A percentile compares a stretch with the other conserved stretches of the same genome.
Evolutionary conservation across 2,329 filamentous ascomycete species (phyloP).

Genomic region (Dryadomyces sulphureus): DNA sequence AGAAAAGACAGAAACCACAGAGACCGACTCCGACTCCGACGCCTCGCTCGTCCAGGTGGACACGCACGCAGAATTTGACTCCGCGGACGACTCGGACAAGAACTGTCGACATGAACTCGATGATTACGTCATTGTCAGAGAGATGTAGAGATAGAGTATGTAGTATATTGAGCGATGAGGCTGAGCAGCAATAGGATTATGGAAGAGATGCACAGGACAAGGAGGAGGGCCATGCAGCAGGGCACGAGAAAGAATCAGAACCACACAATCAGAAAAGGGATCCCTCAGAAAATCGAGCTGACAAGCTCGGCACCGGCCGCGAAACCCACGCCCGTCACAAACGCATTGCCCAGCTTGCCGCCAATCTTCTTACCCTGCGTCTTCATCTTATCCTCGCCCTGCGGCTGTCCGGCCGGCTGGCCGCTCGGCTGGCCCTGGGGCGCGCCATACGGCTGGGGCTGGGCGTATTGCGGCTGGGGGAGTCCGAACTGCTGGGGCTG

Average conservation of each 20-base stretch:
- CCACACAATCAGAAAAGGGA: too few species aligned
- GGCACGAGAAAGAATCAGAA: too few species aligned
- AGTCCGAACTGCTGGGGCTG: neutral
- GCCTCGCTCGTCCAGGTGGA: too few species aligned
- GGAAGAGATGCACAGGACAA: too few species aligned
- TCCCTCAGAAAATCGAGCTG: slow-evolving; percentile 72
- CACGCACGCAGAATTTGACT: too few species aligned
- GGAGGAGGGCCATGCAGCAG: too few species aligned
- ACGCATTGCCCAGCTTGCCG: slow-evolving; percentile 75
- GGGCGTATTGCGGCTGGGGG: slow-evolving; percentile 12
- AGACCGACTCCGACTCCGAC: neutral
- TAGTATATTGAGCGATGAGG: too few species aligned
- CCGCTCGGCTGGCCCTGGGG: slow-evolving; percentile 33
- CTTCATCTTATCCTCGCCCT: slow-evolving; percentile 46
- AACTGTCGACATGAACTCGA: neutral
- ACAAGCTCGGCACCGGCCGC: slow-evolving; percentile 83
- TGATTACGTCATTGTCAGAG: slow-evolving; percentile 1
- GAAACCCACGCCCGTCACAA: slow-evolving; percentile 86
- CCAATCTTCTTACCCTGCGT: slow-evolving; percentile 87
- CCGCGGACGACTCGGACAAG: neutral
- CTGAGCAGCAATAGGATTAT: too few species aligned
- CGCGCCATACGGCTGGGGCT: slow-evolving; percentile 30
- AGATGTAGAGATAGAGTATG: neutral
- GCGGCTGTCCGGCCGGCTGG: slow-evolving; percentile 14
- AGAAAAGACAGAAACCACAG: neutral